These are phyloP conservation scores for Parastagonospora nodorum DNA, from an alignment of 2,329 filamentous ascomycete species.

Conservation along the genomic window DNA sequence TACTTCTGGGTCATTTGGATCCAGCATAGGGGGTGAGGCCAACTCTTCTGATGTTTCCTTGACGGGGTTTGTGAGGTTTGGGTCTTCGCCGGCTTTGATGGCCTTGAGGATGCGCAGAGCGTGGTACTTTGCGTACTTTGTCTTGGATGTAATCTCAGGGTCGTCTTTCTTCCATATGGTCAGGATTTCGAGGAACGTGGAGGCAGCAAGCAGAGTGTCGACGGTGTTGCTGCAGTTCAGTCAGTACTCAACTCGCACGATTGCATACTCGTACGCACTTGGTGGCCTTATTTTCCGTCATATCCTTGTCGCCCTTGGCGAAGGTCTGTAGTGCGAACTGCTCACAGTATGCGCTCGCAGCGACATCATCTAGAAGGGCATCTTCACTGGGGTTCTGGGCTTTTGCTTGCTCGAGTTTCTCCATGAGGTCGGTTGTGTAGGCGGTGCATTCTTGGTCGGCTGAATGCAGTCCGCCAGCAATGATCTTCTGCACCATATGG, in stretches of 20 bases:
- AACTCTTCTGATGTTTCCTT: constrained; percentile 53
- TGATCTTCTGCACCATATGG: constrained; percentile 90
- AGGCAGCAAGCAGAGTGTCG: constrained; percentile 89
- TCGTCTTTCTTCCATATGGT: constrained; percentile 80
- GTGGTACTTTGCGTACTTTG: constrained; percentile 97
- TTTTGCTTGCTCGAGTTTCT: constrained; percentile 86
- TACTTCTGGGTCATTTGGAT: constrained; percentile 69
- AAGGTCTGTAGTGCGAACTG: constrained; percentile 92
- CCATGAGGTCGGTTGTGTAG: constrained; percentile 86
- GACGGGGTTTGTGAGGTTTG: constrained; percentile 86
- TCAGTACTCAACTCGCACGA: constrained; percentile 7
- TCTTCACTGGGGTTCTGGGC: constrained; percentile 75
- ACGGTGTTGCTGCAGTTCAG: constrained; percentile 73
- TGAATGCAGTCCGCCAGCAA: constrained; percentile 78
- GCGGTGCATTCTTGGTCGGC: constrained; percentile 75
- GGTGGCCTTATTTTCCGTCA: constrained; percentile 82
- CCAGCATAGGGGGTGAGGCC: constrained; percentile 54
- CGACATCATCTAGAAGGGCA: constrained; percentile 81
- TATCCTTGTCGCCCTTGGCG: constrained; percentile 77
- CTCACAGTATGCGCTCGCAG: constrained; percentile 89
- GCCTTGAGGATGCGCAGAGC: constrained; percentile 89
- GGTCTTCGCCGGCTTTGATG: constrained; percentile 86
- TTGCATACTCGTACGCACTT: constrained; percentile 56
- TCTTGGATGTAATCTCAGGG: constrained; percentile 78
- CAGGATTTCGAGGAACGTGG: constrained; percentile 87